Base-by-base conservation (phyloP, 2,329 filamentous ascomycete species). In the Penicillium vulpinum region DNA sequence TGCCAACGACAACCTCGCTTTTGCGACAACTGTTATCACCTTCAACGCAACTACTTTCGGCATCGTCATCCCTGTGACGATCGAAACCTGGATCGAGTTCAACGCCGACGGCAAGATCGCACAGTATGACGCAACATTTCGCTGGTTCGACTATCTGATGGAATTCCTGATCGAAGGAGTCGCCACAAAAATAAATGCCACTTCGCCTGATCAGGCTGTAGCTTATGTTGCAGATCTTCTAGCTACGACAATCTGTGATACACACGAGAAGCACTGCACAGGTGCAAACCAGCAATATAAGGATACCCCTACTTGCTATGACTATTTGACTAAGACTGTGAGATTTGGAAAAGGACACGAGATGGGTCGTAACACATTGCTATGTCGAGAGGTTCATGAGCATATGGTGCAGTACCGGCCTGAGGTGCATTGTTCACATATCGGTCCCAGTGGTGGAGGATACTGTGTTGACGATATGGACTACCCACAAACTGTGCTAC, bases 361-460 rank as follows among this genome's bases (percentile, higher is more conserved):
- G 48, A 51, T 71, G 13, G 67, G 68, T 1, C 45, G 60, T 7
- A 59, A 71, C 41, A 70, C 68, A 2, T 39, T 71, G 41, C 60
- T 71, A 8, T 70, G 66, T 43, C 65, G 68, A 1, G 62, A 69
- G 49, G 65, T 70, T 22, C 66, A 71, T 47, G 64, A 69, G 51
- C 66, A 66, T 51, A 70, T 70, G 67, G 66, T 70, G 16, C 60
- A 59, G 39, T 67, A 65, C 40, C 59, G 64, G 10, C 68, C 68
- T 0, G 56, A 61, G 4, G 54, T 64, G n/a, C 68, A 71, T 46
- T 70, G 66, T 24, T 8, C 63, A 9, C 66, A 70, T 58, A 70
- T 70, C 33, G 67, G 67, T 2, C 67, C 67, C 1, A 49, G 31
- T n/a, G 67, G 68, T 0, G 67, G 68, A 1, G 60, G 57, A 26